These are phyloP conservation scores for Ascochyta pisi DNA, from an alignment of 2,329 filamentous ascomycete species.

Conservation along the genomic window DNA sequence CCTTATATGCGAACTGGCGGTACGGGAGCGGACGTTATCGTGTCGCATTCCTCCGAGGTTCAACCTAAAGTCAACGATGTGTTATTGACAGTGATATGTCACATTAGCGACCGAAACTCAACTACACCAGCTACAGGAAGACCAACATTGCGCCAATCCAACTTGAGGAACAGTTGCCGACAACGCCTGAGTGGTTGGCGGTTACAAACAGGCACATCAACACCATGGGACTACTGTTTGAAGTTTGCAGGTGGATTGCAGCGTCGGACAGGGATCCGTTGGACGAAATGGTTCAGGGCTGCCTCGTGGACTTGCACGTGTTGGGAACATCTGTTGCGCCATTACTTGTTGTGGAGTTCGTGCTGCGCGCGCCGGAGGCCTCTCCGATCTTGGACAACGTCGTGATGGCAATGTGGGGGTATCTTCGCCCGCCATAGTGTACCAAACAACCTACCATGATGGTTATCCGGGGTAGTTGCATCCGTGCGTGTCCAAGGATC, in stretches of 20 bases:
- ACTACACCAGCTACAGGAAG: not conserved
- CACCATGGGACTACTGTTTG: constrained; percentile 2
- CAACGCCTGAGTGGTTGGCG: not conserved
- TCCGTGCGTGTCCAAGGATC: not conserved
- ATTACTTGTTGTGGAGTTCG: not conserved
- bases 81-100: not conserved
- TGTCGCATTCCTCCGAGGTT: not conserved
- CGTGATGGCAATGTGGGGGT: not conserved
- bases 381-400: not conserved
- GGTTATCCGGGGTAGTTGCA: not conserved
- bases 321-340: not conserved
- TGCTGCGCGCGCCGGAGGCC: not conserved
- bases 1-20: constrained; percentile 5
- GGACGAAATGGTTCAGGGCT: not conserved
- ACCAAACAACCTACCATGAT: not conserved
- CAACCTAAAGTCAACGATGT: not conserved
- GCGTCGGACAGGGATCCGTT: not conserved
- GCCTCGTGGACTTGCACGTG: not conserved
- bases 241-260: constrained; percentile 6
- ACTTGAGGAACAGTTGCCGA: not conserved
- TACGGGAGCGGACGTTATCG: not conserved
- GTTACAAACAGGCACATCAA: not conserved
- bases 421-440: not conserved
- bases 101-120: not conserved
- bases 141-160: not conserved